Evolutionary conservation across 306 rosid species (phyloP), one percentile per base, ranked within the genome.

Genomic region (Cucurbita moschata): DNA sequence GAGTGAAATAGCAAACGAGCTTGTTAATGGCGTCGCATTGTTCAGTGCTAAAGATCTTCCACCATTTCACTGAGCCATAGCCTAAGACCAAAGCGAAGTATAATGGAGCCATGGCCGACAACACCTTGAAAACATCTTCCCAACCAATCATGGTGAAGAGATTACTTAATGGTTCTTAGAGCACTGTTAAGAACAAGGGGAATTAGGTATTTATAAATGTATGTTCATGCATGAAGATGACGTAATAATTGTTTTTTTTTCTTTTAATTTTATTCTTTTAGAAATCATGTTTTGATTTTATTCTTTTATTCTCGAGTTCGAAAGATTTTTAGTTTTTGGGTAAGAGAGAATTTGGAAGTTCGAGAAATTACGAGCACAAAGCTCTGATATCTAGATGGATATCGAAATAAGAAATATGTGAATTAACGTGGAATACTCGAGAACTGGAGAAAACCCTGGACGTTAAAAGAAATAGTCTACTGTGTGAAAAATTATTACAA

Each of bases 31-130:
- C 97, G 6, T 91, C 99, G 35, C 97, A 77, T 79, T 94, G 96
- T 13, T 91, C 95, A 1, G 84, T 80, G 0, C 81, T 85, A 84
- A 94, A 89, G 10, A 94, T 87, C 6, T 51, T 56, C 99, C 99
- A 94, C 99, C 99, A 94, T 83, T 68, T 81, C 8, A 94, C 91
- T 0, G 99, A 94, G 50, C 99, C 97, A 42, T 87, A 94, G 4
- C 99, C 99, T 64, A 94, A 73, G 14, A 87, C 11, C 14, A 94
- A 84, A 12, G 97, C 97, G 10, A 89, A 79, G 6, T 94, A 94
- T 23, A 94, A 88, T 49, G 99, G 99, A 4, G 73, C 83, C 92
- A 82, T 85, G 4, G 91, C 97, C 10, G 53, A 95, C 37, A 91
- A 81, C 55, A 94, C 99, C 81, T 89, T 91, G 69, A 87, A 89